Evolutionary conservation across 345 rosid species (phyloP), one percentile per base, ranked within the genome.

Genomic region (Fremontodendron californicum): DNA sequence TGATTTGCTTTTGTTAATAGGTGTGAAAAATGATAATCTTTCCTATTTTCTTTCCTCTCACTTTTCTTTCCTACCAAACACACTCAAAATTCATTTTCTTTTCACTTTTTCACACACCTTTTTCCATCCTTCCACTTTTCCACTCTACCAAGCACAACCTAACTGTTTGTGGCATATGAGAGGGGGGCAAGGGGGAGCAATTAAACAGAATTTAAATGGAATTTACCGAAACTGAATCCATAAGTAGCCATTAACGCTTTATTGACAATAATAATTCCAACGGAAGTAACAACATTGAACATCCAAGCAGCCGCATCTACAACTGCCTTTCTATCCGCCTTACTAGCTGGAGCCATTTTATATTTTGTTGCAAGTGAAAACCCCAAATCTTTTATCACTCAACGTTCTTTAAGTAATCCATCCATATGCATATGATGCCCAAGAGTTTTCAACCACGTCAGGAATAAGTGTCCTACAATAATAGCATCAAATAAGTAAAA

Each of bases 201-300:
- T 3, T 10, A 27, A 19, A 64, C 18, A 11, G 46, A 27, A 37
- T 1, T 54, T 39, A 15, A 35, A 72, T 23, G 35, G 1, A 40
- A 62, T 75, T 79, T 90, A 94, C 98, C 98, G 80, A 94, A 94
- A 83, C 94, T 94, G 79, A 88, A 94, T 78, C 97, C 98, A 84
- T 94, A 94, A 62, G 94, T 90, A 62, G 97, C 97, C 98, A 94
- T 94, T 78, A 94, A 81, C 31, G 95, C 98, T 87, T 93, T 94
- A 86, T 94, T 94, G 81, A 94, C 95, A 51, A 94, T 90, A 77
- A 94, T 94, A 48, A 94, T 90, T 80, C 98, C 98, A 78, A 94
- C 98, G 60, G 97, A 94, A 55, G 98, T 90, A 85, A 93, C 98
- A 35, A 94, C 92, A 87, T 94, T 94, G 89, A 94, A 94, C 93